Conservation (phyloP, 495 filamentous ascomycete species). For the Rostrohypoxylon terebratum region DNA sequence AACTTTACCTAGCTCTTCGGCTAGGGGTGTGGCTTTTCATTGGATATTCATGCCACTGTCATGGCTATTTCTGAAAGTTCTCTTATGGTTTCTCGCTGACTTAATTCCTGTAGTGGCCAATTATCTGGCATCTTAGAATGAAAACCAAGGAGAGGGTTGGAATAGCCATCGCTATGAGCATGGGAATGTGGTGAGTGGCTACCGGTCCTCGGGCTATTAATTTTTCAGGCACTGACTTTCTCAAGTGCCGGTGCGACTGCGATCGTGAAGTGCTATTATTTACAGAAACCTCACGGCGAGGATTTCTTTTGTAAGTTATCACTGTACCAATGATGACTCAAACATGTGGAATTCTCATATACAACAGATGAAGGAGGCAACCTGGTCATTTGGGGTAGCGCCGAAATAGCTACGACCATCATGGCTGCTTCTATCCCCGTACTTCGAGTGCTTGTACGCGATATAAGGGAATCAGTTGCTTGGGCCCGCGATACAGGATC, state of each 20-base stretch:
- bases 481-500: slow-evolving; percentile 14
- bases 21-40: not conserved
- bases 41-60: not conserved
- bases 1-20: not conserved
- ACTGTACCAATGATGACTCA: slow-evolving; percentile 39
- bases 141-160: slow-evolving; percentile 6
- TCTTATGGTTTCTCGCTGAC: not conserved
- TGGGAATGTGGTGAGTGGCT: not conserved
- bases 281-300: slow-evolving; percentile 4
- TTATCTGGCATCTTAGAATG: slow-evolving; percentile 9
- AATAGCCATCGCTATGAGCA: slow-evolving; percentile 3
- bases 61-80: not conserved
- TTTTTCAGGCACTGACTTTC: not conserved
- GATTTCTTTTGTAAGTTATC: slow-evolving; percentile 40
- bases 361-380: slow-evolving; percentile 20
- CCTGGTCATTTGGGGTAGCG: slow-evolving; percentile 56
- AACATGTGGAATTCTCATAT: not conserved
- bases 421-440: slow-evolving; percentile 28
- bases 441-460: slow-evolving; percentile 35
- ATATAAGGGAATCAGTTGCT: slow-evolving; percentile 15
- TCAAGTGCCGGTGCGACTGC: slow-evolving; percentile 20
- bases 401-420: slow-evolving; percentile 18
- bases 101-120: not conserved
- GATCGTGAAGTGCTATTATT: slow-evolving; percentile 20
- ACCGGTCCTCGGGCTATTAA: not conserved